phyloP scores from a whole-genome alignment of 345 rosid genomes.

The Pistacia integerrima region DNA sequence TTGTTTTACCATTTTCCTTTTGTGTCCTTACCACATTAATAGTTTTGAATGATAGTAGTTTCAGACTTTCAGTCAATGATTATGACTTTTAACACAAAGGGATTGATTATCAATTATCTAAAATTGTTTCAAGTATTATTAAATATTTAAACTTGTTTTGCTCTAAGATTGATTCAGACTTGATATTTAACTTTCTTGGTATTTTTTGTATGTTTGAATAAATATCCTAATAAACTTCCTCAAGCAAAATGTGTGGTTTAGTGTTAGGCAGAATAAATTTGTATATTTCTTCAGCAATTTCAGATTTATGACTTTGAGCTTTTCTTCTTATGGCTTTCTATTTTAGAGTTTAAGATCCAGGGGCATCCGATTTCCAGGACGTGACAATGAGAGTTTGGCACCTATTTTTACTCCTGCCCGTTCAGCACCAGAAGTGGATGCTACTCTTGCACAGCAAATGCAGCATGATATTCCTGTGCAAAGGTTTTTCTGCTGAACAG shows the following conservation, averaged over 20 bases:
- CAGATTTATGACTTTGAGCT: slow-evolving; percentile 7
- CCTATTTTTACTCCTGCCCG: slow-evolving; percentile 95
- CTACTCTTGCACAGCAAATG: slow-evolving; percentile 50
- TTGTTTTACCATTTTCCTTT: not conserved
- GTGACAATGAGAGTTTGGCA: slow-evolving; percentile 91
- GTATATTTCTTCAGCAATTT: not conserved
- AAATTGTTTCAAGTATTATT: not conserved
- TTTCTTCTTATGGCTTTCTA: slow-evolving; percentile 20
- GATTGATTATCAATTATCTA: not conserved
- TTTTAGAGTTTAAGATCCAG: slow-evolving; percentile 78
- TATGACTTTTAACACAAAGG: not conserved
- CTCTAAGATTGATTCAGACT: not conserved
- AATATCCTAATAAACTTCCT: not conserved
- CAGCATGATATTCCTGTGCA: slow-evolving; percentile 54
- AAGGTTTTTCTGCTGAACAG: slow-evolving; percentile 77
- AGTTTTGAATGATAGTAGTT: not conserved
- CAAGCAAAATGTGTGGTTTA: not conserved
- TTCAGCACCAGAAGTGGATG: slow-evolving; percentile 61
- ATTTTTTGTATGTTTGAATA: not conserved
- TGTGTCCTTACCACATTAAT: not conserved
- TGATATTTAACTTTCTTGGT: not conserved
- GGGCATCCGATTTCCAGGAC: slow-evolving; percentile 96
- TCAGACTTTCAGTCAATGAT: not conserved
- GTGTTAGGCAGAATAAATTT: slow-evolving; percentile 4
- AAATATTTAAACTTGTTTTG: not conserved